A percentile compares a stretch with the other conserved stretches of the same genome.
These are phyloP conservation scores for Aspergillus spinulosporus DNA, from an alignment of 2,329 filamentous ascomycete genomes.

Conservation along the genomic window DNA sequence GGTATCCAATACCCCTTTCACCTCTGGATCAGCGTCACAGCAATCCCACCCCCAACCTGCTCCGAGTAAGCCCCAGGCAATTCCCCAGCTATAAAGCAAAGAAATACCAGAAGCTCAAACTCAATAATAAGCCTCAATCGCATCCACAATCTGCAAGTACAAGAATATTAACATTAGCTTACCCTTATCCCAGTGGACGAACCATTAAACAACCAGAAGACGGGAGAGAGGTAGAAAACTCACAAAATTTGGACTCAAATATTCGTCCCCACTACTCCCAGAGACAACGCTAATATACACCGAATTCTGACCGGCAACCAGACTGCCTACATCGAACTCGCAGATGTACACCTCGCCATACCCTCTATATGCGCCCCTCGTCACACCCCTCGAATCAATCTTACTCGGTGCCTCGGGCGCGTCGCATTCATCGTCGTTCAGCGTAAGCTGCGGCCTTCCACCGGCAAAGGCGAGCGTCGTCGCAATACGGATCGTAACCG, in stretches of 20 bases:
- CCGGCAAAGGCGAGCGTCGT: constrained; percentile 4
- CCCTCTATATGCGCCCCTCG: constrained; percentile 8
- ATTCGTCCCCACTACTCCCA: constrained; percentile 5
- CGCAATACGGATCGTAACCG: constrained; percentile 5
- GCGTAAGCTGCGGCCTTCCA: constrained; percentile 9
- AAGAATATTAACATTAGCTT: neutral
- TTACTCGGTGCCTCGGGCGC: neutral
- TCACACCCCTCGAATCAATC: constrained; percentile 6
- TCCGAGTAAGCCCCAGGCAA: no score
- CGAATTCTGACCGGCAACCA: constrained; percentile 4
- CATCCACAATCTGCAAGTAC: neutral
- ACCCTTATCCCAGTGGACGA: neutral
- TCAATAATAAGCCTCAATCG: constrained; percentile 3
- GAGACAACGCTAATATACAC: constrained; percentile 3
- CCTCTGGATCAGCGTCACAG: no score
- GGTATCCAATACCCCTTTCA: no score
- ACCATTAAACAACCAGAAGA: neutral
- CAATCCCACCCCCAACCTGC: no score
- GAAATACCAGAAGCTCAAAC: neutral
- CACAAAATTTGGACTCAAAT: constrained; percentile 8
- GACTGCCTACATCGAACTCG: neutral
- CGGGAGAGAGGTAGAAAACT: neutral
- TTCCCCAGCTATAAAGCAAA: no score
- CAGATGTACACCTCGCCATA: constrained; percentile 8
- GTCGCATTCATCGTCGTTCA: constrained; percentile 1